These are phyloP conservation scores for Aspergillus biplanus DNA, from an alignment of 495 filamentous ascomycete genomes.

Conservation along the genomic window DNA sequence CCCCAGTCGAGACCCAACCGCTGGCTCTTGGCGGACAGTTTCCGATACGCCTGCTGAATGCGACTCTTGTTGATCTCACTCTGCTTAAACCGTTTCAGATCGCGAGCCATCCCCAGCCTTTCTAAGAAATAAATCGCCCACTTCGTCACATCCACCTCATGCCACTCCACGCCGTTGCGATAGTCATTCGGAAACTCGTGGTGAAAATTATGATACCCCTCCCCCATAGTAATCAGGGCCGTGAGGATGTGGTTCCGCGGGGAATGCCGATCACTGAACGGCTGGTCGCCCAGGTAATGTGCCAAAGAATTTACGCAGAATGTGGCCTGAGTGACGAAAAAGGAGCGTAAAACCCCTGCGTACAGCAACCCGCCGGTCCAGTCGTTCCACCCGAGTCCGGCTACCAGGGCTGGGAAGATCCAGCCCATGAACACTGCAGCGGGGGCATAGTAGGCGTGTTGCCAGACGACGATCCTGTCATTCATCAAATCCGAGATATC, in stretches of 20 bases:
- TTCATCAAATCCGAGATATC: constrained; percentile 91
- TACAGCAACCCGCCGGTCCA: constrained; percentile 85
- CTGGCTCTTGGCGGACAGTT: constrained; percentile 74
- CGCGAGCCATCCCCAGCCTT: constrained; percentile 81
- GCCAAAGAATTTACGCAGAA: constrained; percentile 95
- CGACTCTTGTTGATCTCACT: constrained; percentile 96
- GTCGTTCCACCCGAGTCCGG: constrained; percentile 76
- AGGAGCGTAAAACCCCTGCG: constrained; percentile 82
- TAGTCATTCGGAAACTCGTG: constrained; percentile 95
- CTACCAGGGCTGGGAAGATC: constrained; percentile 73
- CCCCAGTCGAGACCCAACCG: constrained; percentile 85
- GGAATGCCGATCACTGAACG: constrained; percentile 90
- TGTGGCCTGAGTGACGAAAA: constrained; percentile 91
- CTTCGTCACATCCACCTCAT: constrained; percentile 95
- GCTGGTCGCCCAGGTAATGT: constrained; percentile 92
- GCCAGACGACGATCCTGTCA: constrained; percentile 82
- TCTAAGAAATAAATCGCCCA: constrained; percentile 87
- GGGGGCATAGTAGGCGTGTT: constrained; percentile 83
- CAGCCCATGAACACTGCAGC: constrained; percentile 79
- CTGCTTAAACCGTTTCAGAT: constrained; percentile 84
- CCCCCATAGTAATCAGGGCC: constrained; percentile 83
- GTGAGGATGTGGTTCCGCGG: constrained; percentile 89
- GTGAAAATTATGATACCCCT: constrained; percentile 97
- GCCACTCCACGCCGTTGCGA: constrained; percentile 90
- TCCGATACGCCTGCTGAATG: constrained; percentile 90